Conservation (phyloP, 2,329 filamentous ascomycete species). For the Verruconis gallopava region DNA sequence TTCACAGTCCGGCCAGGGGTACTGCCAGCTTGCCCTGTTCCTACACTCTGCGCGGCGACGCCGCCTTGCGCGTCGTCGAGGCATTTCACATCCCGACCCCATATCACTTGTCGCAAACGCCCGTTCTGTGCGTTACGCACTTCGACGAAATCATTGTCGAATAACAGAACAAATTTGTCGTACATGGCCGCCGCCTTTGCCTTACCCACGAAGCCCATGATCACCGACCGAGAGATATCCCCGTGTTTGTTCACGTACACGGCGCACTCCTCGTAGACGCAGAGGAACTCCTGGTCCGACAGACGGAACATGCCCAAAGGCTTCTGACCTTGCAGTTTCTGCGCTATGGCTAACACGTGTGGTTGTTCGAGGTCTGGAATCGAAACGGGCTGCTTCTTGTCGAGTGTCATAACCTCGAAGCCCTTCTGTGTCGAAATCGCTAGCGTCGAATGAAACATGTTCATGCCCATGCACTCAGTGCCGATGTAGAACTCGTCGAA, state of each 20-base stretch:
- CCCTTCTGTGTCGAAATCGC: conserved; percentile 84
- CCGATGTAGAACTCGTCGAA: conserved; percentile 99
- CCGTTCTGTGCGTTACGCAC: conserved; percentile 95
- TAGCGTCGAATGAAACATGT: conserved; percentile 89
- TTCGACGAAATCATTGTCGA: conserved; percentile 94
- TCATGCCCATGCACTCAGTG: conserved; percentile 85
- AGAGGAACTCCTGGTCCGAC: conserved; percentile 64
- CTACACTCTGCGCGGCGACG: conserved; percentile 18
- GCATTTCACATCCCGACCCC: conserved; percentile 77
- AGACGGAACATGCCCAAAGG: conserved; percentile 95
- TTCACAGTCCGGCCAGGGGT: conserved; percentile 64
- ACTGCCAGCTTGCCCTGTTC: conserved; percentile 22
- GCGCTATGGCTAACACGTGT: conserved; percentile 72
- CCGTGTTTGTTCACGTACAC: conserved; percentile 98
- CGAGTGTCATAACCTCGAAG: conserved; percentile 88
- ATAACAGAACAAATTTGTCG: conserved; percentile 80
- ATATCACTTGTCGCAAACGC: conserved; percentile 82
- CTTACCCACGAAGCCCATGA: conserved; percentile 98
- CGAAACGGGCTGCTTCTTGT: conserved; percentile 92
- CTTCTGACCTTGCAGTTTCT: conserved; percentile 66
- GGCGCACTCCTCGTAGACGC: conserved; percentile 90
- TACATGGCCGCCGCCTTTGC: conserved; percentile 80
- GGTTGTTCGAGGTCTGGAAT: conserved; percentile 75
- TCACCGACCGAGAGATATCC: conserved; percentile 82
- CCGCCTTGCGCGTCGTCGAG: conserved; percentile 55